Evolutionary conservation across 768 basidiomycete genomes (phyloP), one percentile per base, ranked within the genome.

Genomic region (Hericium rajendrae): DNA sequence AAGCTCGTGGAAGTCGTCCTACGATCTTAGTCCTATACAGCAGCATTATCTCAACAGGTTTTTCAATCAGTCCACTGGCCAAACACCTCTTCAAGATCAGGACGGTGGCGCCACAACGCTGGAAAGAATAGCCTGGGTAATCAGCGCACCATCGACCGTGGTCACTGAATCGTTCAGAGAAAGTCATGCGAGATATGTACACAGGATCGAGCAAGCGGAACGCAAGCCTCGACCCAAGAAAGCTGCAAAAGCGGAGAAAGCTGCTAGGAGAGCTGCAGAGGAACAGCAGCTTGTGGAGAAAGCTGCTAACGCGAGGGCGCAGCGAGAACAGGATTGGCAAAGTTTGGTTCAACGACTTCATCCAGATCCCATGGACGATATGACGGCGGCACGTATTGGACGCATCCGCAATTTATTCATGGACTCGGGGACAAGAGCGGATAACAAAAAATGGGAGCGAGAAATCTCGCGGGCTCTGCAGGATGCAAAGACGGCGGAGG

Each of bases 271-370:
- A 39, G 67, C 70, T 13, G 70, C 71, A 6, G 78, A 80, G 57
- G 75, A 74, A 18, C 80, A 81, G 61, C 75, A 76, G 2, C 71
- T 76, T 4, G 70, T 89, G 3, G 77, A 75, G 66, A 91, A 85
- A 69, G 85, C 82, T 3, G 80, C 82, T 22, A 83, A 85, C 57
- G 81, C 83, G 0, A 78, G 76, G 46, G 65, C 66, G 10, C 76
- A 79, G 56, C 77, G 85, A 58, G 84, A 87, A 67, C 71, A 70
- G 38, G 84, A 83, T 57, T 93, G 89, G 89, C 76, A 78, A 2
- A 69, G 65, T 3, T 69, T 92, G 53, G 68, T 93, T 6, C 59
- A 64, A 38, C 73, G 71, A 16, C 69, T 86, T 43, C 79, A 87
- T 70, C 78, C 84, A 3, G 77, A 70, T 1, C 71, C 79, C 6